Evolutionary conservation across 148 eudicot genomes (phyloP).

Genomic region (Pouteria glomerata): DNA sequence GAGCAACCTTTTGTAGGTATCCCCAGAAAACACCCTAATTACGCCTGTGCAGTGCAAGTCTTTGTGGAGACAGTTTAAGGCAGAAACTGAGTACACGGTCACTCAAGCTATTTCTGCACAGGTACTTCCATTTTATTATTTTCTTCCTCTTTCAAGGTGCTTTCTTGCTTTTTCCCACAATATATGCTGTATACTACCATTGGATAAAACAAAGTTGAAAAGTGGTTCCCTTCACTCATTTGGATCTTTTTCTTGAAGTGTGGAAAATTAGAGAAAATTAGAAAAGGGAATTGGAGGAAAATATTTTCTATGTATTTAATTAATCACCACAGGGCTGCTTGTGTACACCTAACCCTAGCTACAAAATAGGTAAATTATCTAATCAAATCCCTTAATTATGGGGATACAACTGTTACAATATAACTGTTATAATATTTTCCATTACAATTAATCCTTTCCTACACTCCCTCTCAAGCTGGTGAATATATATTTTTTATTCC

Average conservation of each 20-base stretch:
- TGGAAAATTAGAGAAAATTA: too few species aligned
- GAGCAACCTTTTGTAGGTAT: constrained; percentile 18
- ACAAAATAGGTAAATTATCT: too few species aligned
- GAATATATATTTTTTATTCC: too few species aligned
- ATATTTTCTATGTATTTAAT: too few species aligned
- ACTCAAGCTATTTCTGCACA: constrained; percentile 42
- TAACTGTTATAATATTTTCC: too few species aligned
- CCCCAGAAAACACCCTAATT: constrained; percentile 22
- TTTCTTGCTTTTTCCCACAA: neutral
- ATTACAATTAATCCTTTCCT: too few species aligned
- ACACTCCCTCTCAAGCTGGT: too few species aligned
- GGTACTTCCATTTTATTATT: constrained; percentile 12
- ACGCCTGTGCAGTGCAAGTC: constrained; percentile 44
- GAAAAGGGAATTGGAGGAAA: too few species aligned
- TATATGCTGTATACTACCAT: neutral
- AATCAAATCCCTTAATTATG: too few species aligned
- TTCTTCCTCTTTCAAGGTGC: neutral
- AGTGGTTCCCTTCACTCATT: neutral
- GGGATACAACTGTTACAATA: too few species aligned
- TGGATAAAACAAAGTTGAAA: neutral
- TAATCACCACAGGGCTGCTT: too few species aligned
- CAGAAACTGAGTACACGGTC: constrained; percentile 34
- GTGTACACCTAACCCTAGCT: too few species aligned
- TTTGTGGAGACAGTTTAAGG: constrained; percentile 35
- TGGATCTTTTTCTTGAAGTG: neutral